Conservation (phyloP, 164 flowering plant species). For the Aristolochia contorta region DNA sequence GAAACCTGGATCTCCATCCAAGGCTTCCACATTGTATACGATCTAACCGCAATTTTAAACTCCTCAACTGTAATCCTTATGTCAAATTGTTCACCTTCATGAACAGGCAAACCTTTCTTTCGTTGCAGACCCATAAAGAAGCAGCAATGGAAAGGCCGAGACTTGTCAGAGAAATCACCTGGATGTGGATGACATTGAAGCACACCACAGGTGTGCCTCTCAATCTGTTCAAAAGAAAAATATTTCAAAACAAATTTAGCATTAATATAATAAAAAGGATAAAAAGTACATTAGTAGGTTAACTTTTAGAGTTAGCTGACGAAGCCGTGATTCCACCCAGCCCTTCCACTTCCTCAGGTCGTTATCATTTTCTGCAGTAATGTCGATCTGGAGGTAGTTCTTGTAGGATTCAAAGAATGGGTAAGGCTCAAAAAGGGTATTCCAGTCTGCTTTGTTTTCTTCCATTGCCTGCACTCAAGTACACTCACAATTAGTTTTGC, state of each 20-base stretch:
- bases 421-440: conserved; percentile 58
- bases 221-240: conserved; percentile 37
- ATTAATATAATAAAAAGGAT: not conserved
- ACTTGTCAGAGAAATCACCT: conserved; percentile 38
- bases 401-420: conserved; percentile 84
- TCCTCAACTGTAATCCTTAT: conserved; percentile 78
- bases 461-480: conserved; percentile 57
- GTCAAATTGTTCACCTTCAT: conserved; percentile 69
- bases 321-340: conserved; percentile 90
- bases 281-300: not conserved
- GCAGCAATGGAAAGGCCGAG: conserved; percentile 47
- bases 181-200: conserved; percentile 94
- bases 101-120: conserved; percentile 51
- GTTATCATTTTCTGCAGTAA: conserved; percentile 54
- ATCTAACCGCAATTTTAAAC: conserved; percentile 52
- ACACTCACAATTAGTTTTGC: not conserved
- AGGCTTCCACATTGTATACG: conserved; percentile 49
- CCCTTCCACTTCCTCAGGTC: conserved; percentile 86
- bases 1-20: conserved; percentile 71
- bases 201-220: conserved; percentile 58
- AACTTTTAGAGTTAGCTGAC: conserved; percentile 80
- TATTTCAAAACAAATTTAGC: too few relatives aligned
- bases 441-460: conserved; percentile 50
- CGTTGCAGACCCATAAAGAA: conserved; percentile 87
- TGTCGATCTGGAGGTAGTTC: conserved; percentile 77